phyloP scores from a whole-genome alignment of 345 rosid genomes.

The Citrus sp. region DNA sequence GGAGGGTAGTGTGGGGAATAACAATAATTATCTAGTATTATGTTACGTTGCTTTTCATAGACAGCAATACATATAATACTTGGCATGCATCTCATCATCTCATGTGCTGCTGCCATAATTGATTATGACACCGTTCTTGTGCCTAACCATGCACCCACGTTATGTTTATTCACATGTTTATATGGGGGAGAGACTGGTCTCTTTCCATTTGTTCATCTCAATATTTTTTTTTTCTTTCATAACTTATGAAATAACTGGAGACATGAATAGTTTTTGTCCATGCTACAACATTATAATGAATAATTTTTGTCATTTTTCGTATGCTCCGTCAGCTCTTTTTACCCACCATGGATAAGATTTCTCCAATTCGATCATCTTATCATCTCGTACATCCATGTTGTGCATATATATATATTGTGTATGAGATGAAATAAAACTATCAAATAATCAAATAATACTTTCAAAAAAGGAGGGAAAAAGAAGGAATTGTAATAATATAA shows the following conservation, averaged over 20 bases:
- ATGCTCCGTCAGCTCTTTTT: background rate
- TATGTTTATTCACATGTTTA: no score
- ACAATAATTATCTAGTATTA: background rate
- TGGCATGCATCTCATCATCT: background rate
- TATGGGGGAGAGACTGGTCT: no score
- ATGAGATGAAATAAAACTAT: no score
- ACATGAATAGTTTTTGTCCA: no score
- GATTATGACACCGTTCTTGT: background rate
- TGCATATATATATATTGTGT: no score
- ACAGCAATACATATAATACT: background rate
- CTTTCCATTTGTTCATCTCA: no score
- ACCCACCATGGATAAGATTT: background rate
- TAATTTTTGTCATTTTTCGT: background rate
- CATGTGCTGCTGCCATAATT: no score
- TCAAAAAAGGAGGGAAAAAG: no score
- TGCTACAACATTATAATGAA: background rate
- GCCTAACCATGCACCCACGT: background rate
- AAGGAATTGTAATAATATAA: no score
- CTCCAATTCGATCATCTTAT: background rate
- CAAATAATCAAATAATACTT: no score
- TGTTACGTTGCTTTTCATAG: background rate
- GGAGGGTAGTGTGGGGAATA: background rate
- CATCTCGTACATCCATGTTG: background rate
- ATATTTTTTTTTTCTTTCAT: no score
- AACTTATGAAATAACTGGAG: no score